These are phyloP conservation scores for Cladochytrium replicatum DNA, from an alignment of 192 early-diverging fungal genomes.

Conservation along the genomic window DNA sequence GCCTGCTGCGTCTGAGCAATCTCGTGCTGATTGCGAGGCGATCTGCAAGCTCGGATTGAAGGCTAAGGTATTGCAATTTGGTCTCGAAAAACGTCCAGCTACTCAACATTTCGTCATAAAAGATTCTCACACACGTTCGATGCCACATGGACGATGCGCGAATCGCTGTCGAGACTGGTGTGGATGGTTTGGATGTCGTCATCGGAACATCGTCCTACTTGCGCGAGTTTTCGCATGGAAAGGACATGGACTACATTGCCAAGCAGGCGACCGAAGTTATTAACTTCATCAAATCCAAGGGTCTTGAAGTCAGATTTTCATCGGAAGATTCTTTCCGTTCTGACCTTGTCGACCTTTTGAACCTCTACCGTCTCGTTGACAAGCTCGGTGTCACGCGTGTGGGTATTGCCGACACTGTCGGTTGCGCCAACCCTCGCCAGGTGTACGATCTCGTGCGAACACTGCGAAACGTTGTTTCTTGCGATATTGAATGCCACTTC, in stretches of 20 bases:
- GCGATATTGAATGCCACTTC: slow-evolving; percentile 99
- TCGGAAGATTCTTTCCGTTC: slow-evolving; percentile 97
- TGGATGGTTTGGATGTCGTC: slow-evolving; percentile 94
- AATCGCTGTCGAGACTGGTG: slow-evolving; percentile 93
- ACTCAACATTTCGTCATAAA: not conserved
- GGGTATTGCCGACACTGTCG: slow-evolving; percentile 98
- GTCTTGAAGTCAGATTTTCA: slow-evolving; percentile 94
- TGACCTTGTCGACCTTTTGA: slow-evolving; percentile 93
- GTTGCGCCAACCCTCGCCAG: slow-evolving; percentile 95
- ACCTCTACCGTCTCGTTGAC: slow-evolving; percentile 92
- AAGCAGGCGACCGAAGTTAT: slow-evolving; percentile 94
- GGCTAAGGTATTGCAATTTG: slow-evolving; percentile 58
- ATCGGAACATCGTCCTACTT: slow-evolving; percentile 95
- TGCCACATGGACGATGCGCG: slow-evolving; percentile 99
- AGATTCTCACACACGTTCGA: slow-evolving; percentile 85
- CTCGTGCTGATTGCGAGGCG: slow-evolving; percentile 80
- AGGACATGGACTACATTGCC: slow-evolving; percentile 98
- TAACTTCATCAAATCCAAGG: slow-evolving; percentile 89
- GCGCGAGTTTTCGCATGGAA: slow-evolving; percentile 97
- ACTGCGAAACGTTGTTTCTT: slow-evolving; percentile 85
- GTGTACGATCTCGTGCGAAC: slow-evolving; percentile 97
- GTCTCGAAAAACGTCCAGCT: not conserved
- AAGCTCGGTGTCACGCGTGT: slow-evolving; percentile 97
- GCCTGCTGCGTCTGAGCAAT: slow-evolving; percentile 94
- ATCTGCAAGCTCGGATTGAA: slow-evolving; percentile 90